These are phyloP conservation scores for Mycena polygramma DNA, from an alignment of 768 basidiomycete genomes.

Conservation along the genomic window DNA sequence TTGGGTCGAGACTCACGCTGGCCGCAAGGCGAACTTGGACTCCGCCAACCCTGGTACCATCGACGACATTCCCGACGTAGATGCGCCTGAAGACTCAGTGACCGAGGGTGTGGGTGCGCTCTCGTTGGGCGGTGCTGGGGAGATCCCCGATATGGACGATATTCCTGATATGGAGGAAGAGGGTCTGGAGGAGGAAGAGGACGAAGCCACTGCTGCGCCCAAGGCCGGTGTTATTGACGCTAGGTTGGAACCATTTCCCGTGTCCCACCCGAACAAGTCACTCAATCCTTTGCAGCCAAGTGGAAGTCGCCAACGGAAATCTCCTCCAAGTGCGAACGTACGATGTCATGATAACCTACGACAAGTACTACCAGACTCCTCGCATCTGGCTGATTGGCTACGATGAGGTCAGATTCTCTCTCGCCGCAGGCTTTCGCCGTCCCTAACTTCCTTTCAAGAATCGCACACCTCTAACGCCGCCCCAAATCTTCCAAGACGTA, in stretches of 20 bases:
- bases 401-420: constrained; percentile 77
- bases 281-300: constrained; percentile 56
- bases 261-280: background rate
- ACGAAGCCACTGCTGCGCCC: constrained; percentile 85
- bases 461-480: constrained; percentile 86
- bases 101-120: constrained; percentile 59
- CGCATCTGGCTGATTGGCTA: constrained; percentile 98
- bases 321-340: constrained; percentile 97
- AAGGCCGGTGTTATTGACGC: constrained; percentile 61
- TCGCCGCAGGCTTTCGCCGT: background rate
- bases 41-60: constrained; percentile 75
- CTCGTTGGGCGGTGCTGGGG: constrained; percentile 53
- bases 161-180: constrained; percentile 99
- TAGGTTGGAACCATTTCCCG: constrained; percentile 54
- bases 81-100: constrained; percentile 54
- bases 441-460: constrained; percentile 65
- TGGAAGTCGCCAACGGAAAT: constrained; percentile 81
- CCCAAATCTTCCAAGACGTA: constrained; percentile 97
- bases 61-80: constrained; percentile 90
- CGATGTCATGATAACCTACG: constrained; percentile 99
- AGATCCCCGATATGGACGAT: constrained; percentile 93
- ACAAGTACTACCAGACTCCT: constrained; percentile 99
- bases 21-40: constrained; percentile 68
- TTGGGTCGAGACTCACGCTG: constrained; percentile 99
- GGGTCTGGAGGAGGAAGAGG: constrained; percentile 82